Evolutionary conservation across 352 stramenopile species (phyloP), one percentile per base, ranked within the genome.

Genomic region (Globisporangium mamillatum): DNA sequence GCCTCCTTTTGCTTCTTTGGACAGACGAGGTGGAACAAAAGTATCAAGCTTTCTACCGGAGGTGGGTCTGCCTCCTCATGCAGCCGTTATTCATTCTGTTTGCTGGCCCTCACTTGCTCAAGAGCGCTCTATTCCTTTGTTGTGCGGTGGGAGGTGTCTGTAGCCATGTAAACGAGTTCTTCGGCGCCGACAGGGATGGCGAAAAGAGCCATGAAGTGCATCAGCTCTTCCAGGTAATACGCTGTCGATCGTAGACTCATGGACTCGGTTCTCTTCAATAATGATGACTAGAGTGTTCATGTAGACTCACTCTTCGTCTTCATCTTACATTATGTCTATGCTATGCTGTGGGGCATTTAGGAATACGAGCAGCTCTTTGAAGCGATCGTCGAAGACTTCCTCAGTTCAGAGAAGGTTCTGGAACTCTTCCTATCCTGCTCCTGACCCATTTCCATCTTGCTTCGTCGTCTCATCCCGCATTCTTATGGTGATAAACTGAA

Each of bases 311-410:
- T 32, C 29, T 32, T 32, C 29, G 29, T 32, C 29, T 32, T 32
- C 29, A 7, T 32, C 29, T 32, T 32, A 32, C 29, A 32, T 32
- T 32, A 32, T 32, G 29, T 32, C 29, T 32, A 8, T 32, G 29
- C 29, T 44, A 18, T 14, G 36, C 14, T 44, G 36, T 44, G 36
- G 3, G 36, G 12, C 36, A 32, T 32, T 34, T 56, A 89, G 79
- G 67, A 74, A 32, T 91, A 88, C 59, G 80, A 91, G 32, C 32
- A 71, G 58, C 66, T 89, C 20, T 86, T 89, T 62, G 81, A 86
- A 67, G 44, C 67, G 16, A 72, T 73, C 2, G 38, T 91, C 52
- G 58, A 70, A 14, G 56, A 44, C 4, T 91, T 91, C 68, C 75
- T 91, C 2, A 67, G 69, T 1, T 27, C 68, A 29, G 80, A 91